phyloP scores from a whole-genome alignment of 306 rosid genomes.

The Quercus alba region DNA sequence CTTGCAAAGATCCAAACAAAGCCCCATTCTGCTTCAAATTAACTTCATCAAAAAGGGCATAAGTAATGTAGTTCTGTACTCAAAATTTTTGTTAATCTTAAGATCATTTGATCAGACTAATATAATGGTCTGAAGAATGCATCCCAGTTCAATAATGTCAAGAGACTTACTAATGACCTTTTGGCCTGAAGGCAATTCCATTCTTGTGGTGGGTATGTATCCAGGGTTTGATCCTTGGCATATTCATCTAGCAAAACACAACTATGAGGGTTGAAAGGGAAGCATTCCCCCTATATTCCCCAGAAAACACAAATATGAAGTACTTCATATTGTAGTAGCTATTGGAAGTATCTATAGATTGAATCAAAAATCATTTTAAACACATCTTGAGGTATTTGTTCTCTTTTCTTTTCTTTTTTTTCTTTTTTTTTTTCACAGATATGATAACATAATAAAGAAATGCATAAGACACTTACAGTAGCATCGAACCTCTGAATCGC shows the following conservation, averaged over 20 bases:
- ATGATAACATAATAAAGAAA: background rate
- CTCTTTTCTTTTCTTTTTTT: no score
- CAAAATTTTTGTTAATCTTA: background rate
- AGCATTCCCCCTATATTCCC: background rate
- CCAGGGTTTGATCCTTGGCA: no score
- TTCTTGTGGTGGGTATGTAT: no score
- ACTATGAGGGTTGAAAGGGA: background rate
- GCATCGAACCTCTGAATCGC: constrained; percentile 96
- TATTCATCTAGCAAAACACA: background rate
- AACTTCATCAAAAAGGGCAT: background rate
- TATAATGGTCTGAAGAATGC: background rate
- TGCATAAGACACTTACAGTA: constrained; percentile 54
- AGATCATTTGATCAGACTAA: background rate
- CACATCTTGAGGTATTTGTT: background rate
- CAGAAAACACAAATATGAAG: background rate
- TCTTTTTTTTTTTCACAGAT: background rate
- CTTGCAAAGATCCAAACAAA: background rate
- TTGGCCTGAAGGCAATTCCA: no score
- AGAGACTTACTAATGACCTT: background rate
- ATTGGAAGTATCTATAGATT: background rate
- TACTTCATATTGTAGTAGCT: background rate
- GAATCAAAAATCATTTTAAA: background rate
- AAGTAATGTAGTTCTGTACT: background rate
- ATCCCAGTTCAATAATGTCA: background rate
- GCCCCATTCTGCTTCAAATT: background rate